Percentiles rank a stretch among this genome's conserved stretches.
These are phyloP conservation scores for Colletotrichum tabaci DNA, from an alignment of 2,329 filamentous ascomycete species.

Conservation along the genomic window DNA sequence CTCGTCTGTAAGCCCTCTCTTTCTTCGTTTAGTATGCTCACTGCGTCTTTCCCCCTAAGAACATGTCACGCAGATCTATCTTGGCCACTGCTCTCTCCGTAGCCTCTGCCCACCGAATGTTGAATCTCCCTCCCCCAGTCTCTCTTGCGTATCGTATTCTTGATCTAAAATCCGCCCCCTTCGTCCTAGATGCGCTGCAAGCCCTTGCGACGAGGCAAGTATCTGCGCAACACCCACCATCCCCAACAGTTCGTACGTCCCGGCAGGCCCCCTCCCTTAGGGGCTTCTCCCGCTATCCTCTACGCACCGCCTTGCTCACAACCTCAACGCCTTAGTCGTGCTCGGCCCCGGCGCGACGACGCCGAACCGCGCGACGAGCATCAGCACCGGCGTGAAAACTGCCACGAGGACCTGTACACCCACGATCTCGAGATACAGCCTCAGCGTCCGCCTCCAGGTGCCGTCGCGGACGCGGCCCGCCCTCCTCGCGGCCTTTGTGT, in stretches of 20 bases:
- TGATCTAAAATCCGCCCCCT: not conserved
- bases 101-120: not conserved
- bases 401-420: slow-evolving; percentile 28
- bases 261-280: not conserved
- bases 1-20: not conserved
- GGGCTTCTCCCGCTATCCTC: not conserved
- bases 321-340: slow-evolving; percentile 27
- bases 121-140: not conserved
- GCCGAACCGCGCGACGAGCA: slow-evolving; percentile 34
- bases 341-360: slow-evolving; percentile 31
- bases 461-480: not conserved
- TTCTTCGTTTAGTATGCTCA: not conserved
- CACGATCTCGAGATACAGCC: slow-evolving; percentile 28
- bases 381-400: slow-evolving; percentile 36
- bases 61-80: not conserved
- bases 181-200: not conserved
- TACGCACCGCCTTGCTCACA: slow-evolving; percentile 5
- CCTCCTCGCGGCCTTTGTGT: not conserved
- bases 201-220: not conserved
- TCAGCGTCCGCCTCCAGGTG: slow-evolving; percentile 16
- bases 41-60: not conserved
- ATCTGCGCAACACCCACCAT: too few species aligned
- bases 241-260: too few species aligned
- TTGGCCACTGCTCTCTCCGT: too few species aligned
- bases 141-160: not conserved